Evolutionary conservation across 2,329 filamentous ascomycete genomes (phyloP), one percentile per base, ranked within the genome.

Genomic region (Trichoderma polysporum): DNA sequence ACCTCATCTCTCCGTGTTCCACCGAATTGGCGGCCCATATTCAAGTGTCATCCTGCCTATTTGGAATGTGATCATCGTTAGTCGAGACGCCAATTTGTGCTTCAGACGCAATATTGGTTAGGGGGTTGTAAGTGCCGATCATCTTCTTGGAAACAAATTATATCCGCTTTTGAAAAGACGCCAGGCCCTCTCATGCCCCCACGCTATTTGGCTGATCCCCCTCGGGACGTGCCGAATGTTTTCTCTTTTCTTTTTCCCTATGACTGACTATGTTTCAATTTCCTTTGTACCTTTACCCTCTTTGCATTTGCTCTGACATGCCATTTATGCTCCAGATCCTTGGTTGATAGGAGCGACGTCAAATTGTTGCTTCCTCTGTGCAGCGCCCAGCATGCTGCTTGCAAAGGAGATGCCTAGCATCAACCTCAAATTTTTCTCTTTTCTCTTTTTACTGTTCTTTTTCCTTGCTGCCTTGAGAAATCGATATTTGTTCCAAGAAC

Each of bases 361-460:
- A 45, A n/a, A 45, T n/a, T n/a, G 39, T n/a, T 45, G 39, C 39
- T 45, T 45, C n/a, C 12, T 22, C n/a, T 19, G 12, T n/a, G 19
- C 22, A 45, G 19, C 25, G 19, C 7, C 31, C 58, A 52, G 19
- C n/a, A 62, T 52, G 33, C 35, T 66, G 37, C 52, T 62, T 68
- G 27, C 64, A 65, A 58, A 66, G 70, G 65, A 65, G 64, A 45
- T 52, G 27, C 13, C 45, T 10, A 52, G 45, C 29, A 19, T 6
- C 33, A 37, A 15, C 8, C 22, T 62, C 25, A 69, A 61, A 52
- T 3, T 39, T 1, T 19, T 35, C 17, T 27, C 29, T 27, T 50
- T 62, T 12, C 15, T 52, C 6, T 19, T 22, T n/a, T 31, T 47
- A 47, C 19, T 62, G 37, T 15, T n/a, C 12, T 17, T 25, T 50